phyloP scores from a whole-genome alignment of 148 eudicot species.

The Mesembryanthemum crystallinum region DNA sequence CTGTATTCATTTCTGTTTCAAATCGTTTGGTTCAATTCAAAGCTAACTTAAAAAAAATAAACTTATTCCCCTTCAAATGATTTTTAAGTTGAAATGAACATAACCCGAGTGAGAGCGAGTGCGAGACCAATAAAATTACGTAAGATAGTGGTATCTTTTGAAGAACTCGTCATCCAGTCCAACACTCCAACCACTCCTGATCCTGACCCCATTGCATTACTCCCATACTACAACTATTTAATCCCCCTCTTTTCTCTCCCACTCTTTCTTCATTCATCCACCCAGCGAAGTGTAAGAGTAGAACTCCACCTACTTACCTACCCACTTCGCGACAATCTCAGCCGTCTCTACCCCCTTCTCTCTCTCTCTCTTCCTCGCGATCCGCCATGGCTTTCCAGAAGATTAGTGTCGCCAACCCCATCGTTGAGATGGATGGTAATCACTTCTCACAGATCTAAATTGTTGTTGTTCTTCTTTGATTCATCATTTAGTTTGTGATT shows the following conservation, averaged over 20 bases:
- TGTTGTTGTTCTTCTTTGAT: neutral
- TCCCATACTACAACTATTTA: neutral
- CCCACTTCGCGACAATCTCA: neutral
- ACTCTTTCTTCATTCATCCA: neutral
- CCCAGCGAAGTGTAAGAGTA: neutral
- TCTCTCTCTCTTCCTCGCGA: neutral
- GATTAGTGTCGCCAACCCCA: slow-evolving; percentile 87
- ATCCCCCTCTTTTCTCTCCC: neutral
- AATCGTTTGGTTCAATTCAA: too few relatives aligned
- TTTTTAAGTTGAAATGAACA: too few relatives aligned
- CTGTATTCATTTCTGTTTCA: too few relatives aligned
- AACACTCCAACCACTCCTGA: neutral
- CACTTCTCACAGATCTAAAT: neutral
- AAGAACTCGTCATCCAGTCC: too few relatives aligned
- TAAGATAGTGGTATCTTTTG: too few relatives aligned
- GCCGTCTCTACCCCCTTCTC: neutral
- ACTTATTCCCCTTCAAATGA: too few relatives aligned
- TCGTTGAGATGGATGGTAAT: slow-evolving; percentile 93
- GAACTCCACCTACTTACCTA: neutral
- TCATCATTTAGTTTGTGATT: neutral
- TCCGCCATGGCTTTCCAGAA: slow-evolving; percentile 50
- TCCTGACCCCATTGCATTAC: too few relatives aligned
- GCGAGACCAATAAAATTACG: too few relatives aligned
- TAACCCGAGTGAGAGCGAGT: too few relatives aligned
- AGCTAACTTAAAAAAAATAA: too few relatives aligned